Evolutionary conservation across 1,139 yeast species (phyloP), one percentile per base, ranked within the genome.

Genomic region (Hanseniaspora sp.): DNA sequence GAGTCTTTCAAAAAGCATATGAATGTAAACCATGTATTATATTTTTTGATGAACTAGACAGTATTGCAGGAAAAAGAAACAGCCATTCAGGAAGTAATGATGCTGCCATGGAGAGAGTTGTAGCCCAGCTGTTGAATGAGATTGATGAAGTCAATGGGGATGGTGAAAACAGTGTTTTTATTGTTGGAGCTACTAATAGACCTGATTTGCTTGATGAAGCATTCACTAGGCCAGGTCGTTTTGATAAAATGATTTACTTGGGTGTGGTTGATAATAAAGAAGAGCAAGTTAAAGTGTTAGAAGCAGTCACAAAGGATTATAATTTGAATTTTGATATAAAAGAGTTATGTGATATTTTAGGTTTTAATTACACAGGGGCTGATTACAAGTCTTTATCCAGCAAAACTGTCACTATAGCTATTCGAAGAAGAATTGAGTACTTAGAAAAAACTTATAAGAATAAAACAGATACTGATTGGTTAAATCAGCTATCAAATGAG

Each of bases 51-150:
- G 98, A 92, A 69, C 77, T 92, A 69, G 98, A 92, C 70, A 88
- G 96, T 1, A 96, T 90, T 1, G 98, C 98, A 0, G 97, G 97
- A 0, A 90, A 92, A 67, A 48, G 33, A 13, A 35, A 28, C 30
- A 42, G 42, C 18, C 34, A 44, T 29, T 28, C 44, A 6, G 80
- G 97, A 71, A 97, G 97, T 44, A 90, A 92, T 66, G 96, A 90
- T 65, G 97, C 97, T 29, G 97, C 97, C 59, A 90, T 90, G 97
- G 97, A 92, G 67, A 78, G 98, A 68, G 92, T 92, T 61, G 98
- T 92, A 0, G 88, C 96, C 0, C 98, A 92, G 67, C 72, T 92
- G 51, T 73, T 92, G 52, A 96, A 97, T 0, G 98, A 92, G 67
- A 73, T 92, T 49, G 98, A 92, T 65, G 97, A 97, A 41, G 90